Conservation (phyloP, 192 early-diverging fungal species). For the Backusella macrospora region DNA sequence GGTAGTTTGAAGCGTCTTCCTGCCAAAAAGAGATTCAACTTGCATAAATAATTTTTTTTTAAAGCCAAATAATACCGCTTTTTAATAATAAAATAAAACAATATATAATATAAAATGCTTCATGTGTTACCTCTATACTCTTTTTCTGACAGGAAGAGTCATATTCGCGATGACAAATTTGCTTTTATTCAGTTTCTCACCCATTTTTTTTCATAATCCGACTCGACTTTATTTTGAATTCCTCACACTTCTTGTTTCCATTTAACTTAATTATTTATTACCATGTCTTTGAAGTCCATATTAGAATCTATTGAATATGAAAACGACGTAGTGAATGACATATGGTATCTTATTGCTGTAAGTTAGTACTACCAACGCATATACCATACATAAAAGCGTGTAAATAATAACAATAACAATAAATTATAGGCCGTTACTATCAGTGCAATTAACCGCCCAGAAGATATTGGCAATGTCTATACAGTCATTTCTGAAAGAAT, state of each 20-base stretch:
- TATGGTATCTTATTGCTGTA: constrained; percentile 18
- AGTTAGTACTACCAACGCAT: not conserved
- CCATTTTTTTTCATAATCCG: not conserved
- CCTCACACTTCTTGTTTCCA: too few relatives aligned
- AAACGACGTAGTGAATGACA: not conserved
- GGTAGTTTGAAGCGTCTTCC: too few relatives aligned
- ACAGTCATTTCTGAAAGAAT: not conserved
- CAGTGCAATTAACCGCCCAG: constrained; percentile 24
- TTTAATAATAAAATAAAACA: too few relatives aligned
- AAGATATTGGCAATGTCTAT: constrained; percentile 26
- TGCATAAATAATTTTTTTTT: too few relatives aligned
- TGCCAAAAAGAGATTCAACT: too few relatives aligned
- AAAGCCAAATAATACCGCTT: too few relatives aligned
- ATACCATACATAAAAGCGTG: not conserved
- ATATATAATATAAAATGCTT: too few relatives aligned
- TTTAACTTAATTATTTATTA: not conserved
- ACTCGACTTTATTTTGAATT: not conserved
- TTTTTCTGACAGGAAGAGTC: too few relatives aligned
- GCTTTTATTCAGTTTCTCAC: not conserved
- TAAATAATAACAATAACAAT: not conserved
- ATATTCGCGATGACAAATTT: not conserved
- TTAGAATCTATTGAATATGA: constrained; percentile 10
- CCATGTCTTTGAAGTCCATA: constrained; percentile 6
- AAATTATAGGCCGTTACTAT: constrained; percentile 28
- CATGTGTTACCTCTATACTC: too few relatives aligned